phyloP scores from a whole-genome alignment of 2,329 filamentous ascomycete genomes.

The Fusarium virguliforme region DNA sequence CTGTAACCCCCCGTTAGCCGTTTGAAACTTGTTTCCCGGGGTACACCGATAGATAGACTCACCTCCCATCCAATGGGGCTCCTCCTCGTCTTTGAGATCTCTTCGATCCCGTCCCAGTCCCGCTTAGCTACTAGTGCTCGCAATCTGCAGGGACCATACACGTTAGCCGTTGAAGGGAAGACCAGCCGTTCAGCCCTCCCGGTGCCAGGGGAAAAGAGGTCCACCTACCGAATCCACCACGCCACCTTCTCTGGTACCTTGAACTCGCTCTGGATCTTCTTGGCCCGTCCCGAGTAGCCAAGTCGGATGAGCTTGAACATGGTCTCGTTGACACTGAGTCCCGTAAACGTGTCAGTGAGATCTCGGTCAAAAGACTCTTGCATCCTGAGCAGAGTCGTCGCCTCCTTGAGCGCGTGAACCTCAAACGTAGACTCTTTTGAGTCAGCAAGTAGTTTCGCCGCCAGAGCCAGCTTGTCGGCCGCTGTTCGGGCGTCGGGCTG shows the following conservation, averaged over 20 bases:
- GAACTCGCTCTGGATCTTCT: constrained; percentile 92
- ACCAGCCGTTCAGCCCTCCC: constrained; percentile 14
- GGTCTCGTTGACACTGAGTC: constrained; percentile 91
- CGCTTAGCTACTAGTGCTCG: constrained; percentile 90
- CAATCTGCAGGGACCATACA: constrained; percentile 66
- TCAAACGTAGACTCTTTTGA: constrained; percentile 85
- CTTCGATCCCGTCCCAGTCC: constrained; percentile 94
- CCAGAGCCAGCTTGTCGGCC: constrained; percentile 89
- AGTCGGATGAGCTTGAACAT: constrained; percentile 88
- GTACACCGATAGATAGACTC: constrained; percentile 55
- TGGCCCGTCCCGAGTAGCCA: constrained; percentile 87
- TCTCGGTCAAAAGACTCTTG: constrained; percentile 92
- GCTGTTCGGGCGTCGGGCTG: constrained; percentile 80
- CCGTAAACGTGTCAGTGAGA: constrained; percentile 81
- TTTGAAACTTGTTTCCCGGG: background rate
- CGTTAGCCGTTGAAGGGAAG: constrained; percentile 42
- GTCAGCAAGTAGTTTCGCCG: constrained; percentile 86
- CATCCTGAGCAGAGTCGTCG: constrained; percentile 83
- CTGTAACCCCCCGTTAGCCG: constrained; percentile 60
- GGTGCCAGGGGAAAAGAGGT: constrained; percentile 32
- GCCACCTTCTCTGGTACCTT: constrained; percentile 91
- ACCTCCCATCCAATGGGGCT: constrained; percentile 98
- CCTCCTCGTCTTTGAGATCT: constrained; percentile 83
- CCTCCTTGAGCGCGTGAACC: constrained; percentile 83
- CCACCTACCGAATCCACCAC: constrained; percentile 81